Base-by-base conservation (phyloP, 2,329 filamentous ascomycete genomes). In the Lasiodiplodia sp. region DNA sequence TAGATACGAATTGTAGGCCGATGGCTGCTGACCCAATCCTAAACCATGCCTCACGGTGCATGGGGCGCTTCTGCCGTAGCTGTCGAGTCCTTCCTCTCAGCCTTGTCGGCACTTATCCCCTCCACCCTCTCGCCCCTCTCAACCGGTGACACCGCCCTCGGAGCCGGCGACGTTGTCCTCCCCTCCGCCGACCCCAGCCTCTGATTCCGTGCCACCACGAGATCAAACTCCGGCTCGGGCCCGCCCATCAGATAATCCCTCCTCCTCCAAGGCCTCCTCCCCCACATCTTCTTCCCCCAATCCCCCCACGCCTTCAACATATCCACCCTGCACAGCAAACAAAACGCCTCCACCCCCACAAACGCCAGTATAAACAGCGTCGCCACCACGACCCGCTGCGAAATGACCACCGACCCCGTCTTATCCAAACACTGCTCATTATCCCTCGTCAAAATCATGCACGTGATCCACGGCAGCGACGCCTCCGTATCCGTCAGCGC, bases 391-490 rank as follows among this genome's bases (percentile, higher is more conserved):
- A 72, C 38, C 2, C 64, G 28, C 66, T 75, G 67, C 0, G 72
- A 67, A 5, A 75, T 53, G 53, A 75, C 70, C 8, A 75, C 57
- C 3, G 68, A 56, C 6, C 67, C 69, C 2, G 73, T 74, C 16
- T 66, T 44, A 2, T 71, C 44, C 8, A 72, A 28, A 25, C 74
- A 75, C 49, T 66, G 53, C 16, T 70, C 70, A 0, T 71, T 71
- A 37, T 72, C 68, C 31, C 72, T 70, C 37, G 69, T 71, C n/a
- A 69, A 53, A 38, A 75, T 70, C 11, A 75, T 55, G 55, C 73
- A 75, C 2, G 73, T 47, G 4, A 75, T 70, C 73, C 74, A 75
- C 0, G 74, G 74, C 8, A 75, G 71, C 11, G 73, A 60, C 1
- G 57, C 64, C 34, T 72, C 71, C 2, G 71, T 70, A 28, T 74